Evolutionary conservation across 768 basidiomycete genomes (phyloP), one percentile per base, ranked within the genome.

Genomic region (Podaxis sp.): DNA sequence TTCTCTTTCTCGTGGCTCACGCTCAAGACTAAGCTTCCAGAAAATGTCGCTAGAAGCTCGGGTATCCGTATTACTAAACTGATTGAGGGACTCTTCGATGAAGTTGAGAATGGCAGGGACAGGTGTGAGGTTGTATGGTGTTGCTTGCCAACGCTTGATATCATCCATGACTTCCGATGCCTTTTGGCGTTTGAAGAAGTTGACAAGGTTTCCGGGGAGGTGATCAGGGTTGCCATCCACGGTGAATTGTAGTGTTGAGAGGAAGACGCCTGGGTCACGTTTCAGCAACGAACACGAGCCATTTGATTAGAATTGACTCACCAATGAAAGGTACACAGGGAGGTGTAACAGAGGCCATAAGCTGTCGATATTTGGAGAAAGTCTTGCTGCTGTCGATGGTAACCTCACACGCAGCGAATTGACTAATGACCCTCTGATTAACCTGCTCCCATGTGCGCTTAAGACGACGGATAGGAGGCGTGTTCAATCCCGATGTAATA

Each of bases 301-400:
- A 68, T 17, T 65, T 41, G n/a, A 46, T 44, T 57, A 52, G 30
- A 33, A 66, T 64, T 36, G 15, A 71, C 84, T 67, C 67, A 96
- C 96, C 96, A 60, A 99, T 89, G 77, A 98, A 99, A 6, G 96
- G 96, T 0, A 99, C 95, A 73, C 96, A 97, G 59, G 96, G 96
- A 0, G 95, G 94, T 22, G 89, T 86, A 38, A 96, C 88, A 38
- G 81, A 84, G 15, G 91, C 89, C 68, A 99, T 86, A 51, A 89
- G 84, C 63, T 89, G 85, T 57, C 93, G 87, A 76, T 98, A 99
- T 69, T 92, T 95, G 51, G 85, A 89, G 77, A 97, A 98, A 70
- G 97, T 99, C 79, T 93, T 93, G 73, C 90, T 92, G 60, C 91
- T 91, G 73, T 96, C 91, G 67, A 99, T 90, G 24, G 93, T 91